phyloP scores from a whole-genome alignment of 2,329 filamentous ascomycete species.

The Cladophialophora chaetospira region DNA sequence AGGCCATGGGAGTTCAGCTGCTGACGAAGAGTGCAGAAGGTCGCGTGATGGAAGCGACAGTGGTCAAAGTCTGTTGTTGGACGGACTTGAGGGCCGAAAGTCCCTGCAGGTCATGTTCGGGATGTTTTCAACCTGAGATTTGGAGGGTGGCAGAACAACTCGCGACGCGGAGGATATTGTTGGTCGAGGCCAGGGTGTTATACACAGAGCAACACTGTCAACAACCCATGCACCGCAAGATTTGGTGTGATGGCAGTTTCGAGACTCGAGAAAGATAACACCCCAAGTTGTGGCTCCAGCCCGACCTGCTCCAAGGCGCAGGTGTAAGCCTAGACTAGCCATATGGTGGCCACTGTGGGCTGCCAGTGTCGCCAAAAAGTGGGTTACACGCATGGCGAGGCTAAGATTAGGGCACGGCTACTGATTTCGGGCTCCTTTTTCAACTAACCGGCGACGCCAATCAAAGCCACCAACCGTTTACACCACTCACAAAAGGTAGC shows the following conservation, averaged over 20 bases:
- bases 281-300: background rate
- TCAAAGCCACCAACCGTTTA: background rate
- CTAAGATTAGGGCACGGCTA: slow-evolving; percentile 17
- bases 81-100: slow-evolving; percentile 3
- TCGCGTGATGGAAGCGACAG: slow-evolving; percentile 13
- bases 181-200: background rate
- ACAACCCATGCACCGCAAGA: background rate
- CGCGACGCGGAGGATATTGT: background rate
- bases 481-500: too few species aligned
- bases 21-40: slow-evolving; percentile 1
- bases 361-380: background rate
- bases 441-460: slow-evolving; percentile 10
- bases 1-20: slow-evolving; percentile 19
- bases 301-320: slow-evolving; percentile 1
- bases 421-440: slow-evolving; percentile 4
- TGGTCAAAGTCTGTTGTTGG: slow-evolving; percentile 4
- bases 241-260: too few species aligned
- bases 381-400: slow-evolving; percentile 6
- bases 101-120: slow-evolving; percentile 10
- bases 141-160: too few species aligned
- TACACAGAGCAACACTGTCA: background rate
- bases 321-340: slow-evolving; percentile 8
- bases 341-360: background rate
- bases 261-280: background rate
- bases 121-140: background rate